Evolutionary conservation across 495 filamentous ascomycete species (phyloP).

Genomic region (Amphirosellinia nigrospora): DNA sequence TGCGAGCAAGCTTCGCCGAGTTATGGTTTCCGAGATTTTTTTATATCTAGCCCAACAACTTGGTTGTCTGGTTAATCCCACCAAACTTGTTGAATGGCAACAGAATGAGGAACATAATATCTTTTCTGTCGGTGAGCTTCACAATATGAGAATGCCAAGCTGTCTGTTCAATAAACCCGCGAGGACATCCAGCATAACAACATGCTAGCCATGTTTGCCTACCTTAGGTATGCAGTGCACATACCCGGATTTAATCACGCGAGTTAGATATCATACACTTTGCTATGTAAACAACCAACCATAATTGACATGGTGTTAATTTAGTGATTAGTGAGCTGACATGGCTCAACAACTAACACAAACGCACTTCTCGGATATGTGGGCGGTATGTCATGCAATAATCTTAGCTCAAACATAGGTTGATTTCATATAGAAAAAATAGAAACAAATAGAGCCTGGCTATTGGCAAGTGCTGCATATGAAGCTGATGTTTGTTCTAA

Average conservation of each 20-base stretch:
- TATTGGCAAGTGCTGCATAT: neutral
- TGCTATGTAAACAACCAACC: neutral
- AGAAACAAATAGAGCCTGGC: neutral
- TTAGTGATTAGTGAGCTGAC: conserved; percentile 12
- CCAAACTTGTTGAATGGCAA: neutral
- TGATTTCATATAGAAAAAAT: neutral
- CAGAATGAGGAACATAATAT: neutral
- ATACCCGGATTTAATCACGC: neutral
- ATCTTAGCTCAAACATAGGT: neutral
- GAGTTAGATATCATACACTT: neutral
- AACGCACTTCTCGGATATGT: neutral
- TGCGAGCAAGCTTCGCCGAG: neutral
- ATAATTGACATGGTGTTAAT: neutral
- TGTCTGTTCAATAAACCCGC: neutral
- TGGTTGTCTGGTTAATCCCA: conserved; percentile 6
- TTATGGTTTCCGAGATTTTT: neutral
- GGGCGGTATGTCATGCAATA: neutral
- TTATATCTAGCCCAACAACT: neutral
- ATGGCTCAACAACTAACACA: neutral
- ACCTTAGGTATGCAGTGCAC: no score
- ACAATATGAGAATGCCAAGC: neutral
- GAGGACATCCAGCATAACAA: neutral
- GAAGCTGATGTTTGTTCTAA: neutral
- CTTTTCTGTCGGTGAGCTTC: neutral
- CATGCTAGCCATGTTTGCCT: neutral